A percentile compares a stretch with the other conserved stretches of the same genome.
Evolutionary conservation across 176 grass and related monocot species (phyloP).

Genomic region (Aegilops tauschii): DNA sequence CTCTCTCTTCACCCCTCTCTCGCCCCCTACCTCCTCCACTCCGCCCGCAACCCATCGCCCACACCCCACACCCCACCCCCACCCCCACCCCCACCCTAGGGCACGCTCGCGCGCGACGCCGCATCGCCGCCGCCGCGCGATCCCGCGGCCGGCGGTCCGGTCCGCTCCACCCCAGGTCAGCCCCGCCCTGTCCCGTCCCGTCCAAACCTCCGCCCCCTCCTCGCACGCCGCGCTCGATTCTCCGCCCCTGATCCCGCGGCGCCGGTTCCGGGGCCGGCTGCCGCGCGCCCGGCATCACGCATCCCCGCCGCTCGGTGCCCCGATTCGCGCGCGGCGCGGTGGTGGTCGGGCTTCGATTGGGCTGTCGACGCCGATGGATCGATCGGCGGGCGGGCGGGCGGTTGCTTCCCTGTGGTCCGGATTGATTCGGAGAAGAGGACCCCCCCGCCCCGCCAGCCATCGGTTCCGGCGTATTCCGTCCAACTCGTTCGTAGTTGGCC

Average conservation of each 20-base stretch:
- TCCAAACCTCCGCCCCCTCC: too few species aligned
- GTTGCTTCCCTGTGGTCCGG: not conserved
- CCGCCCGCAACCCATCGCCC: not conserved
- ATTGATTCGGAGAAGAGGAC: not conserved
- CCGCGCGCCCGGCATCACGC: not conserved
- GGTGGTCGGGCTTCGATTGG: too few species aligned
- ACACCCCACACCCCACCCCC: too few species aligned
- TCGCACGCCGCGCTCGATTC: not conserved
- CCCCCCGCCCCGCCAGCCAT: not conserved
- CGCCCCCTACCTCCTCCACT: not conserved
- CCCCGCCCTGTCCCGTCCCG: not conserved
- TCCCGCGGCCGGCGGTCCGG: not conserved
- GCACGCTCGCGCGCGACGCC: conserved; percentile 21
- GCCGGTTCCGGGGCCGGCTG: not conserved
- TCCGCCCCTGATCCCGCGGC: not conserved
- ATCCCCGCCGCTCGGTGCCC: not conserved
- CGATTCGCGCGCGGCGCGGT: not conserved
- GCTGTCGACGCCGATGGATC: not conserved
- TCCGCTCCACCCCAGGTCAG: conserved; percentile 26
- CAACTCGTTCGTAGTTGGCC: not conserved
- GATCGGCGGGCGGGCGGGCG: not conserved
- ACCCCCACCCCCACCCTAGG: conserved; percentile 28
- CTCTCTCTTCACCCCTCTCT: too few species aligned
- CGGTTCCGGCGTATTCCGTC: not conserved
- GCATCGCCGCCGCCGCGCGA: not conserved